A percentile compares a stretch with the other conserved stretches of the same genome.
Evolutionary conservation across 306 rosid genomes (phyloP).

Genomic region (Albizia julibrissin): DNA sequence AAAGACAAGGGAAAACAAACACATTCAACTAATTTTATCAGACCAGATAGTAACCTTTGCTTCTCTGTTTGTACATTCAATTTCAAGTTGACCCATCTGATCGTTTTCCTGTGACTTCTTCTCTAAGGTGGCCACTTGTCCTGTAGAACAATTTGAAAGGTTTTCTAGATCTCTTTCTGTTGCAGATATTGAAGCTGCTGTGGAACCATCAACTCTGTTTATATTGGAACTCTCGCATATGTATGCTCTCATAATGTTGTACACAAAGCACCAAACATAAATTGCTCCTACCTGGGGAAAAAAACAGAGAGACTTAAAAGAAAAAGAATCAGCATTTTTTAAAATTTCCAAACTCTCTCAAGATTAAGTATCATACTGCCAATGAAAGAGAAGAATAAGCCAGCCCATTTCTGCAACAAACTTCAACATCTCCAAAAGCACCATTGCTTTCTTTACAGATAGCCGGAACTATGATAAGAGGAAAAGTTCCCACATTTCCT

Average conservation of each 20-base stretch:
- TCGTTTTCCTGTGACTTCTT: slow-evolving; percentile 19
- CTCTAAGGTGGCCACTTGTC: background rate
- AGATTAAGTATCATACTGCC: slow-evolving; percentile 41
- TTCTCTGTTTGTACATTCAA: slow-evolving; percentile 26
- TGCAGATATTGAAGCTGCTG: background rate
- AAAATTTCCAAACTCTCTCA: background rate
- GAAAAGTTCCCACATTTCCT: slow-evolving; percentile 50
- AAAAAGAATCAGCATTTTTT: background rate
- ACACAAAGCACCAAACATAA: slow-evolving; percentile 44
- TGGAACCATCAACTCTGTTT: slow-evolving; percentile 28
- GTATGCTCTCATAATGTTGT: slow-evolving; percentile 43
- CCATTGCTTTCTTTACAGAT: slow-evolving; percentile 35
- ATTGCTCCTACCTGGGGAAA: slow-evolving; percentile 36
- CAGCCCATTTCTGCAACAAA: slow-evolving; percentile 41
- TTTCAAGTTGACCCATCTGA: slow-evolving; percentile 36
- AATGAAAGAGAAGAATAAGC: slow-evolving; percentile 50
- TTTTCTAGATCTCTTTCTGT: slow-evolving; percentile 29
- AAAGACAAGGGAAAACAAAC: background rate
- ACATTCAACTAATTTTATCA: background rate
- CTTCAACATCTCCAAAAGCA: slow-evolving; percentile 45
- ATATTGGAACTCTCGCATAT: slow-evolving; percentile 24
- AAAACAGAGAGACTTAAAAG: background rate
- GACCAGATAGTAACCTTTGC: slow-evolving; percentile 24
- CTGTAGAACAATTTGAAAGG: slow-evolving; percentile 27
- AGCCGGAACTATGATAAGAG: slow-evolving; percentile 44